These are phyloP conservation scores for Polygonum maritimum DNA, from an alignment of 148 eudicot species.

Conservation along the genomic window DNA sequence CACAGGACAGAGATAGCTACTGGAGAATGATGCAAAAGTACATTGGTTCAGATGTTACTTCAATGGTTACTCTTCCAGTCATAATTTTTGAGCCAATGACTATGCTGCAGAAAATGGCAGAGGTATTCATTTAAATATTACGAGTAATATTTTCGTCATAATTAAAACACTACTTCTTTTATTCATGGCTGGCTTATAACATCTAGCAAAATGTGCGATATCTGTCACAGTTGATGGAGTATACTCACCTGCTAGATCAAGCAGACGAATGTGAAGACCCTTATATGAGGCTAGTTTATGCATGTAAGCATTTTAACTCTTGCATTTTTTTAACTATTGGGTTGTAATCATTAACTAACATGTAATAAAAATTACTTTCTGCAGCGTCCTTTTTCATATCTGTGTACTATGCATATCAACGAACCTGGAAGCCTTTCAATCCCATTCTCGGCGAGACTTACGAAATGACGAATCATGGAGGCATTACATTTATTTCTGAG, in stretches of 20 bases:
- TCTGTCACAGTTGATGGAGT: constrained; percentile 81
- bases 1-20: constrained; percentile 84
- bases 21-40: constrained; percentile 99
- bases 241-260: constrained; percentile 68
- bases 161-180: not conserved
- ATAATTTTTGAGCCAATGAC: constrained; percentile 99
- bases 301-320: constrained; percentile 34
- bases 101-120: constrained; percentile 97
- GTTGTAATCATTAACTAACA: not conserved
- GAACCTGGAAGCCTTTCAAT: constrained; percentile 80
- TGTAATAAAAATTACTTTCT: not conserved
- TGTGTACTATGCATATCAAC: constrained; percentile 18
- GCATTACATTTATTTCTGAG: constrained; percentile 64
- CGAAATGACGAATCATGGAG: constrained; percentile 67
- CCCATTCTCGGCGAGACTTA: constrained; percentile 84
- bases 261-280: constrained; percentile 99
- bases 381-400: constrained; percentile 17
- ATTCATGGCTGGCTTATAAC: not conserved
- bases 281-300: constrained; percentile 83
- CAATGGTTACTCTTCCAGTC: constrained; percentile 98
- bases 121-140: constrained; percentile 44
- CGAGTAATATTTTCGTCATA: not conserved
- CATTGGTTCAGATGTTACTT: constrained; percentile 89
- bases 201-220: constrained; percentile 8
- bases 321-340: not conserved